Conservation (phyloP, 768 basidiomycete genomes). For the Pulveroboletus sp. region DNA sequence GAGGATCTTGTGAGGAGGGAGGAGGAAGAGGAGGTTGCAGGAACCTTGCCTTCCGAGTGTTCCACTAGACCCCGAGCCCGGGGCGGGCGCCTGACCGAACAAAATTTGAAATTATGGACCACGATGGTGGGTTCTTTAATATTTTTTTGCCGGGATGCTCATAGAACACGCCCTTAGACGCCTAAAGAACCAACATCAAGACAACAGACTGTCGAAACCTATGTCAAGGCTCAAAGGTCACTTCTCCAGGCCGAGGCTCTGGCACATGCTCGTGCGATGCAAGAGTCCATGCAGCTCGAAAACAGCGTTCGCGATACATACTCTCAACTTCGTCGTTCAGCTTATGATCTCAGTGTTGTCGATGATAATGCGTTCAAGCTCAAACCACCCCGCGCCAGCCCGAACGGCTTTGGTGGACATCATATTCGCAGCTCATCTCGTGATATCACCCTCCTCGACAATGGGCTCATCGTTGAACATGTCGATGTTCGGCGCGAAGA, state of each 20-base stretch:
- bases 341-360: constrained; percentile 55
- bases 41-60: constrained; percentile 48
- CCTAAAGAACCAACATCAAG: constrained; percentile 85
- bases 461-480: constrained; percentile 86
- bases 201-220: constrained; percentile 75
- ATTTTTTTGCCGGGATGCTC: neutral
- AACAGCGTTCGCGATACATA: constrained; percentile 77
- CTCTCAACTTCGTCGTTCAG: constrained; percentile 72
- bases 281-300: constrained; percentile 73
- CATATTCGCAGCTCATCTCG: constrained; percentile 53
- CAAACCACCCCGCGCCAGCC: constrained; percentile 50
- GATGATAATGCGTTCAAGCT: constrained; percentile 67
- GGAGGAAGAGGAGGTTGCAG: constrained; percentile 58
- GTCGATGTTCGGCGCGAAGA: constrained; percentile 81
- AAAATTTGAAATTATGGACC: constrained; percentile 77
- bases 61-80: constrained; percentile 55
- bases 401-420: constrained; percentile 34
- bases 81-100: constrained; percentile 69
- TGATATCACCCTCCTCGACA: constrained; percentile 79
- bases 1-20: constrained; percentile 75
- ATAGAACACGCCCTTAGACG: constrained; percentile 51
- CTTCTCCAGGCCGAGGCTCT: constrained; percentile 79
- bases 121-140: constrained; percentile 54
- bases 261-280: constrained; percentile 73
- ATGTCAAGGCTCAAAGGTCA: constrained; percentile 76